Conservation (phyloP, 2,329 filamentous ascomycete genomes). For the Blastomyces parvus region DNA sequence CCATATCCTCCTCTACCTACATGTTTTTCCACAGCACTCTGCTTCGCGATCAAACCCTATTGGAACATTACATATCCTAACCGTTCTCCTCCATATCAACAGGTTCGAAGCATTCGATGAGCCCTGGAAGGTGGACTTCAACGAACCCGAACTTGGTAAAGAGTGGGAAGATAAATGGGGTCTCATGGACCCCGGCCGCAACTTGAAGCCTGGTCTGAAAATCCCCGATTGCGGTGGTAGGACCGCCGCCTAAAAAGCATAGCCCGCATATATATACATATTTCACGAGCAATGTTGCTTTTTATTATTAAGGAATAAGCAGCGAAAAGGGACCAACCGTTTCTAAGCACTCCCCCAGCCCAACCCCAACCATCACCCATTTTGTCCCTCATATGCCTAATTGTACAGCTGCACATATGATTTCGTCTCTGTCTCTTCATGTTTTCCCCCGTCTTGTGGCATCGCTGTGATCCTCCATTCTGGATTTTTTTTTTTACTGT, state of each 20-base stretch:
- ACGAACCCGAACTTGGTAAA: slow-evolving; percentile 50
- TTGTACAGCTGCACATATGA: too few species aligned
- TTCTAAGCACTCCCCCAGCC: too few species aligned
- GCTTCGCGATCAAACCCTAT: slow-evolving; percentile 8
- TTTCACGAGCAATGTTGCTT: background rate
- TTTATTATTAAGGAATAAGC: too few species aligned
- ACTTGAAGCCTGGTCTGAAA: slow-evolving; percentile 70
- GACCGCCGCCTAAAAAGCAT: slow-evolving; percentile 40
- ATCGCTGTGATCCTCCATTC: too few species aligned
- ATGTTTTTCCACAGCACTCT: slow-evolving; percentile 10
- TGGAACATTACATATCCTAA: background rate
- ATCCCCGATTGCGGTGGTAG: slow-evolving; percentile 81
- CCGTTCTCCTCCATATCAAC: background rate
- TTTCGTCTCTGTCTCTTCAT: too few species aligned
- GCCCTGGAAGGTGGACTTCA: slow-evolving; percentile 77
- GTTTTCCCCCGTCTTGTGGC: too few species aligned
- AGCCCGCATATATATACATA: background rate
- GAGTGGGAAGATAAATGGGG: slow-evolving; percentile 97
- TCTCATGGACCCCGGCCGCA: slow-evolving; percentile 72
- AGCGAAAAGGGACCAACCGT: too few species aligned
- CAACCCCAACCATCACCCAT: too few species aligned
- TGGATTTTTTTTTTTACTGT: too few species aligned
- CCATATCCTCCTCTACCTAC: background rate
- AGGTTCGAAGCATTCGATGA: slow-evolving; percentile 93
- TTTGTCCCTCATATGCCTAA: too few species aligned